Percentiles rank a stretch among this genome's conserved stretches.
Conservation (phyloP, 306 rosid species). For the Quercus robur region DNA sequence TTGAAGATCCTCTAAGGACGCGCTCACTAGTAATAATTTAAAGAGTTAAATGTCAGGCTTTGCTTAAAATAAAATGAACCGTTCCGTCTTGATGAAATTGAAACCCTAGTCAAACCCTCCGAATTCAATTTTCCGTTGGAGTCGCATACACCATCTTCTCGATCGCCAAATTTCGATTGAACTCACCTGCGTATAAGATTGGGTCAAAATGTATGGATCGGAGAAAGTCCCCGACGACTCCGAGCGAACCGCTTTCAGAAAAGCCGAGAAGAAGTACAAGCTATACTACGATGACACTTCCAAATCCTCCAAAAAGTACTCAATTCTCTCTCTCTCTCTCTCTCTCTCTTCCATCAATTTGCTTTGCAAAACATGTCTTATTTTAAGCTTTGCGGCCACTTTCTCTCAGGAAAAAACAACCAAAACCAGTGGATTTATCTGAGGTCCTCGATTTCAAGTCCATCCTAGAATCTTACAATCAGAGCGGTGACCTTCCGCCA, state of each 20-base stretch:
- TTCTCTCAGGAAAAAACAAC: slow-evolving; percentile 56
- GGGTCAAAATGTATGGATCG: slow-evolving; percentile 61
- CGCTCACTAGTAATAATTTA: too few relatives aligned
- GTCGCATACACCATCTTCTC: background rate
- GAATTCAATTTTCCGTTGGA: background rate
- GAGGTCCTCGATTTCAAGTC: slow-evolving; percentile 79
- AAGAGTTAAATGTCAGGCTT: too few relatives aligned
- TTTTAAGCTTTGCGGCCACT: background rate
- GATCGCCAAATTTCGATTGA: background rate
- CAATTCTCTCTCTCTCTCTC: background rate
- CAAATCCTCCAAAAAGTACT: slow-evolving; percentile 56
- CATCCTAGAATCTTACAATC: slow-evolving; percentile 45
- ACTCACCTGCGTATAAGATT: background rate
- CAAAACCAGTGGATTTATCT: slow-evolving; percentile 71
- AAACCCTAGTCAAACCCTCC: slow-evolving; percentile 25
- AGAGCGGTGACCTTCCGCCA: slow-evolving; percentile 41
- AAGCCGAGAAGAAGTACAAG: slow-evolving; percentile 93
- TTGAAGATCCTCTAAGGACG: too few relatives aligned
- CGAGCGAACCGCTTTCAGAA: slow-evolving; percentile 84
- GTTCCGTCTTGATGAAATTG: background rate
- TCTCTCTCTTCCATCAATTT: background rate
- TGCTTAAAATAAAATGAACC: too few relatives aligned
- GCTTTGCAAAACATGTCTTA: background rate
- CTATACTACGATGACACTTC: slow-evolving; percentile 68
- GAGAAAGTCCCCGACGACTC: slow-evolving; percentile 47